Percentiles rank a stretch among this genome's conserved stretches.
Evolutionary conservation across 257 asterid species (phyloP).

Genomic region (Thymus quinquecostatus): DNA sequence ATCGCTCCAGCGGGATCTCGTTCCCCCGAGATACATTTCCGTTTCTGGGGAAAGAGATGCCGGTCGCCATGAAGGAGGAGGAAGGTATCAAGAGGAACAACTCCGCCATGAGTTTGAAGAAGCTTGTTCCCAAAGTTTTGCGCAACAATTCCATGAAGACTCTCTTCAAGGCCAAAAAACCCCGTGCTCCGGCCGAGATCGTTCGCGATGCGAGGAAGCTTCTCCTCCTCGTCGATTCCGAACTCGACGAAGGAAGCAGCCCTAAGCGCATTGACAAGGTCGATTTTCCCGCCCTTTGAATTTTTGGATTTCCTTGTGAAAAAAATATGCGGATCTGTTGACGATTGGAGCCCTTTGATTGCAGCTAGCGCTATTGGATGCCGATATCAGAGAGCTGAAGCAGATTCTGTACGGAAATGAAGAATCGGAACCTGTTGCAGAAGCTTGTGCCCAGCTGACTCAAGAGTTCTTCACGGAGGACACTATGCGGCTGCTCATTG

Average conservation of each 20-base stretch:
- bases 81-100: constrained; percentile 25
- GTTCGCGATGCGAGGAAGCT: constrained; percentile 52
- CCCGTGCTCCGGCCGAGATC: constrained; percentile 55
- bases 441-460: constrained; percentile 75
- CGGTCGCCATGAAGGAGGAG: constrained; percentile 39
- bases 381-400: constrained; percentile 62
- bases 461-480: constrained; percentile 69
- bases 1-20: constrained; percentile 44
- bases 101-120: constrained; percentile 50
- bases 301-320: background rate
- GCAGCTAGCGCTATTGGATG: constrained; percentile 69
- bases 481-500: constrained; percentile 68
- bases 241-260: constrained; percentile 21
- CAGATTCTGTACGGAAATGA: constrained; percentile 69
- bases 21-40: constrained; percentile 30
- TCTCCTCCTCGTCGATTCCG: constrained; percentile 45
- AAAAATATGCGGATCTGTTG: too few species aligned
- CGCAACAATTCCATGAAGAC: constrained; percentile 50
- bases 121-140: constrained; percentile 52
- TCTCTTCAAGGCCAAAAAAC: constrained; percentile 64
- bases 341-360: constrained; percentile 13
- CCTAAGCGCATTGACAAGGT: constrained; percentile 52
- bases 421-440: constrained; percentile 74
- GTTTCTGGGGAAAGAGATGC: constrained; percentile 51
- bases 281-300: background rate